Percentiles rank a stretch among this genome's conserved stretches.
These are phyloP conservation scores for Diplodia mutila DNA, from an alignment of 2,329 filamentous ascomycete species.

Conservation along the genomic window DNA sequence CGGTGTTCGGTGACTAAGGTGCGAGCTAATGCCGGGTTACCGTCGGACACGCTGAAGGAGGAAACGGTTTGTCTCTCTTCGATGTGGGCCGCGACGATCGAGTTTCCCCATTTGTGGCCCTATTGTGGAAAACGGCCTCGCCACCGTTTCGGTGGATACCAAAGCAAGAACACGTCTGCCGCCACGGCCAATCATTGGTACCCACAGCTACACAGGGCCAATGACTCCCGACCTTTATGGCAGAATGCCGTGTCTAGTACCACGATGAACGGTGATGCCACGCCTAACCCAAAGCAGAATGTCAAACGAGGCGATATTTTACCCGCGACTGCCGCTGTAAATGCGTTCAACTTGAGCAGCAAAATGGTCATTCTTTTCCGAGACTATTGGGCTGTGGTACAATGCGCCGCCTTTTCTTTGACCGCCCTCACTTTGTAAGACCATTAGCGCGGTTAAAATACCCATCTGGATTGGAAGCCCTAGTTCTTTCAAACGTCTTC, in stretches of 20 bases:
- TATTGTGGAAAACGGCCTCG: neutral
- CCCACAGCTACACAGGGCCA: neutral
- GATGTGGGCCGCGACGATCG: neutral
- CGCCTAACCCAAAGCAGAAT: neutral
- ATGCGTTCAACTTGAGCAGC: too few relatives aligned
- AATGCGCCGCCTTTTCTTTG: too few relatives aligned
- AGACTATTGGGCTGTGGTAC: too few relatives aligned
- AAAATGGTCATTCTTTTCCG: too few relatives aligned
- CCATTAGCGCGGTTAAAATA: too few relatives aligned
- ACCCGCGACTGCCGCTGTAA: too few relatives aligned
- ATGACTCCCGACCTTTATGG: neutral
- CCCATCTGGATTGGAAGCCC: too few relatives aligned
- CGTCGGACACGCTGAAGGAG: neutral
- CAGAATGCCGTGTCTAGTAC: neutral
- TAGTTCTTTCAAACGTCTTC: too few relatives aligned
- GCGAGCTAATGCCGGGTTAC: neutral
- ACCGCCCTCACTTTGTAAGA: too few relatives aligned
- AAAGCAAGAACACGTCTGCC: neutral
- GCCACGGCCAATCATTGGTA: neutral
- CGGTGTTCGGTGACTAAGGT: neutral
- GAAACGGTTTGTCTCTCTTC: neutral
- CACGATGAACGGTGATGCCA: neutral
- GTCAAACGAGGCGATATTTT: neutral
- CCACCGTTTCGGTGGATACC: neutral
- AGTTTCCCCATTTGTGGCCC: constrained; percentile 4